Base-by-base conservation (phyloP, 495 filamentous ascomycete genomes). In the Xylaria telfairii region DNA sequence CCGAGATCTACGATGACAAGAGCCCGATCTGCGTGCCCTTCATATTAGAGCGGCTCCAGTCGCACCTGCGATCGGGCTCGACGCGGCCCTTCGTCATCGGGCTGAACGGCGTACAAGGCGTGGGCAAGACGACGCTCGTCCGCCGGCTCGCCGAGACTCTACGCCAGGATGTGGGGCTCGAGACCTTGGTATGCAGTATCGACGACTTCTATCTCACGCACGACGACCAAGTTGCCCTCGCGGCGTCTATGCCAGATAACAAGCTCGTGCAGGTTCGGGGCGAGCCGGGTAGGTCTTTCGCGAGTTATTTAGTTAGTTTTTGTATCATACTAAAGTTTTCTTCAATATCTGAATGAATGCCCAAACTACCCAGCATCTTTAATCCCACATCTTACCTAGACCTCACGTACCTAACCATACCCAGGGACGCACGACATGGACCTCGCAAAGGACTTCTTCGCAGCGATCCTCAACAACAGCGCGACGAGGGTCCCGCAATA, bases 201-300 rank as follows among this genome's bases (percentile, higher is more conserved):
- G 95, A 98, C 79, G 95, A 98, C 80, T 89, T 98, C 67, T 98
- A 98, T 79, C 88, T 96, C 66, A 83, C 90, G 4, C 91, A 92
- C 79, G 83, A 82, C 51, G 87, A 91, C 72, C 95, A 96, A 81
- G 77, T 86, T n/a, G 79, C 83, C 10, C 86, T 98, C 19, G 92
- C 91, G 41, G 73, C 84, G 17, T 76, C 86, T 0, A 82, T 95
- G 77, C 87, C 90, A 0, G 75, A 85, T 39, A 98, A 98, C 74
- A 86, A 86, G 19, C 84, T 98, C 2, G 82, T 97, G 26, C 92
- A 93, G 72, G 90, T 93, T 73, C 88, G 96, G 49, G 95, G 95
- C 30, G 91, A 97, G 76, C 95, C 88, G 49, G 87, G 87, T 82
- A 74, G 26, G 80, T 39, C 42, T 57, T 37, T n/a, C n/a, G n/a